phyloP scores from a whole-genome alignment of 2,329 filamentous ascomycete species.

The Pyrenochaeta sp. region DNA sequence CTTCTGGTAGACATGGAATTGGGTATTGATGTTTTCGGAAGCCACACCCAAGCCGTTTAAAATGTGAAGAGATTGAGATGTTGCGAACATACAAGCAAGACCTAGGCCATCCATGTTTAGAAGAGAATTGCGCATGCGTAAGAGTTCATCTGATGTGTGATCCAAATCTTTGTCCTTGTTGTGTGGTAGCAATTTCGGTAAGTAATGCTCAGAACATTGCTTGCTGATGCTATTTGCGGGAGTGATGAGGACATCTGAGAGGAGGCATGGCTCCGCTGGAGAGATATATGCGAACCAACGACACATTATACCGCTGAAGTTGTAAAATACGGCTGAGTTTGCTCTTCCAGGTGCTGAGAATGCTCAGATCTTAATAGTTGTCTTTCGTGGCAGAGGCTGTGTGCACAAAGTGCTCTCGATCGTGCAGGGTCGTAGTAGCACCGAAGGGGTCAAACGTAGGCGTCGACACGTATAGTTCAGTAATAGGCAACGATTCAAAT shows the following conservation, averaged over 20 bases:
- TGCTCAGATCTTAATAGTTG: too few relatives aligned
- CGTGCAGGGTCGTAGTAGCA: too few relatives aligned
- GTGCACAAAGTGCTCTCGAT: too few relatives aligned
- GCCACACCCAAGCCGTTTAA: too few relatives aligned
- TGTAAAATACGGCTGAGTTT: neutral
- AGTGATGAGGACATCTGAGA: slow-evolving; percentile 62
- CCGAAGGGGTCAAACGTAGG: too few relatives aligned
- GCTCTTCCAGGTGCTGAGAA: too few relatives aligned
- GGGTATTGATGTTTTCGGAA: too few relatives aligned
- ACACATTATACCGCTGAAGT: slow-evolving; percentile 44
- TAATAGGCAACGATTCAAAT: too few relatives aligned
- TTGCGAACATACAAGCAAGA: slow-evolving; percentile 57
- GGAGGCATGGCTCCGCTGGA: slow-evolving; percentile 59
- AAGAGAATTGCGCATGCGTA: slow-evolving; percentile 59
- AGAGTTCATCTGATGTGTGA: slow-evolving; percentile 51
- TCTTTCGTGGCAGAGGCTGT: too few relatives aligned
- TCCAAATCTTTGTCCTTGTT: slow-evolving; percentile 49
- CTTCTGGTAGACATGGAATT: too few relatives aligned
- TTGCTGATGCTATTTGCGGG: slow-evolving; percentile 48
- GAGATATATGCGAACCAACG: slow-evolving; percentile 66
- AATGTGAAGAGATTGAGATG: neutral
- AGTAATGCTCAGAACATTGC: slow-evolving; percentile 58
- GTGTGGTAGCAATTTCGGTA: slow-evolving; percentile 61
- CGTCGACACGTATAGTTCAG: too few relatives aligned
- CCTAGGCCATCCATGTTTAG: slow-evolving; percentile 65